phyloP scores from a whole-genome alignment of 208 protist species.

The Histomonas meleagridis region DNA sequence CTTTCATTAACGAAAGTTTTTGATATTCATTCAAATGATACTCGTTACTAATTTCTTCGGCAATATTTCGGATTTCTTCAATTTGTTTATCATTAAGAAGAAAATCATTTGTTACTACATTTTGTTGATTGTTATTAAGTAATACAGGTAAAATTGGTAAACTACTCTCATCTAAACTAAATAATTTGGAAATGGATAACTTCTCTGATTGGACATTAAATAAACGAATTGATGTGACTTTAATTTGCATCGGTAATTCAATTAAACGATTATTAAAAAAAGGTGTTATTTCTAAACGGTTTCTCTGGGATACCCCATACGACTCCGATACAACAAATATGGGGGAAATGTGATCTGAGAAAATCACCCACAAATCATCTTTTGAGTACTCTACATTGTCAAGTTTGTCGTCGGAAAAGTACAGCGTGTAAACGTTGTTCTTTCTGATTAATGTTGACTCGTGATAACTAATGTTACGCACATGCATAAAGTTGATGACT shows the following conservation, averaged over 20 bases:
- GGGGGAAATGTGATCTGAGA: not conserved
- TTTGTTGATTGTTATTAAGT: not conserved
- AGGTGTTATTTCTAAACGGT: not conserved
- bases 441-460: not conserved
- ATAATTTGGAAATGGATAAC: not conserved
- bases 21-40: not conserved
- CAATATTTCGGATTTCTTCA: not conserved
- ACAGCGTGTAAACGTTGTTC: not conserved
- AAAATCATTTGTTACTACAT: not conserved
- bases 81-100: not conserved
- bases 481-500: not conserved
- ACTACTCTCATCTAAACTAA: not conserved
- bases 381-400: not conserved
- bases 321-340: not conserved
- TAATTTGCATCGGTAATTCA: not conserved
- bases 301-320: not conserved
- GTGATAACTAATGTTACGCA: not conserved
- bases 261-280: not conserved
- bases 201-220: conserved; percentile 21
- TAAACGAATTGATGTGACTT: not conserved
- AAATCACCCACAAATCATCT: not conserved
- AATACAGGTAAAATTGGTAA: not conserved
- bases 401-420: too few species aligned
- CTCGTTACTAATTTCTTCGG: not conserved
- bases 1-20: not conserved